A percentile compares a stretch with the other conserved stretches of the same genome.
phyloP scores from a whole-genome alignment of 2,329 filamentous ascomycete genomes.

The Cryoendolithus antarcticus region DNA sequence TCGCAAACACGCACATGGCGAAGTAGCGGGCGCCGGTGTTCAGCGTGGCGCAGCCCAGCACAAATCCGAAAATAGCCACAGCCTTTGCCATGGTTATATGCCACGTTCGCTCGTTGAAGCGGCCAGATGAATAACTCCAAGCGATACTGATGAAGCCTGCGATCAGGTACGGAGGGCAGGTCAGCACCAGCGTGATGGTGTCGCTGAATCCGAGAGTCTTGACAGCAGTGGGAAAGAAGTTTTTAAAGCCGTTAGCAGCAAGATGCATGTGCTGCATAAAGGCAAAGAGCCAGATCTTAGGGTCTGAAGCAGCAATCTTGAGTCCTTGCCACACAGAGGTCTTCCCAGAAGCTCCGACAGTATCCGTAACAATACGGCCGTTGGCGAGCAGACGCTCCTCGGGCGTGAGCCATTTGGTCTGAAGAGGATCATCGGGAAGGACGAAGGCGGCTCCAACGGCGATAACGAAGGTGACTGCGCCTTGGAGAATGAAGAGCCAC shows the following conservation, averaged over 20 bases:
- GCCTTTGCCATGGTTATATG: slow-evolving; percentile 27
- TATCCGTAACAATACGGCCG: slow-evolving; percentile 38
- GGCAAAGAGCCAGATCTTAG: slow-evolving; percentile 40
- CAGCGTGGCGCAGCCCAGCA: slow-evolving; percentile 24
- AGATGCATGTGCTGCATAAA: slow-evolving; percentile 47
- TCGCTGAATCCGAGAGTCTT: slow-evolving; percentile 36
- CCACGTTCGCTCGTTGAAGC: slow-evolving; percentile 29
- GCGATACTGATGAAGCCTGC: slow-evolving; percentile 20
- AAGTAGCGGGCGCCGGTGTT: slow-evolving; percentile 23
- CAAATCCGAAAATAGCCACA: slow-evolving; percentile 26
- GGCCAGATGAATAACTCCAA: slow-evolving; percentile 24
- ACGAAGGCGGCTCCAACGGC: slow-evolving; percentile 45
- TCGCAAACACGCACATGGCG: slow-evolving; percentile 10
- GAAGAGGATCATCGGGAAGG: slow-evolving; percentile 51
- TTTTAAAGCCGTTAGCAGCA: slow-evolving; percentile 41
- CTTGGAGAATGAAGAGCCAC: slow-evolving; percentile 55
- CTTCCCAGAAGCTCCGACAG: slow-evolving; percentile 34
- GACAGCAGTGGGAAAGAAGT: slow-evolving; percentile 35
- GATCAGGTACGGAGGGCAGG: slow-evolving; percentile 26
- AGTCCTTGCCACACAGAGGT: slow-evolving; percentile 37
- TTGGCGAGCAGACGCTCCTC: slow-evolving; percentile 33
- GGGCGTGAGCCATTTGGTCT: slow-evolving; percentile 14
- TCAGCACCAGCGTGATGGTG: slow-evolving; percentile 41
- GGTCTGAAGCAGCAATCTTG: slow-evolving; percentile 37
- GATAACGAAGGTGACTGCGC: slow-evolving; percentile 49